phyloP scores from a whole-genome alignment of 1,284 basidiomycete genomes.

The Ceratorhiza oryzae-sativae region DNA sequence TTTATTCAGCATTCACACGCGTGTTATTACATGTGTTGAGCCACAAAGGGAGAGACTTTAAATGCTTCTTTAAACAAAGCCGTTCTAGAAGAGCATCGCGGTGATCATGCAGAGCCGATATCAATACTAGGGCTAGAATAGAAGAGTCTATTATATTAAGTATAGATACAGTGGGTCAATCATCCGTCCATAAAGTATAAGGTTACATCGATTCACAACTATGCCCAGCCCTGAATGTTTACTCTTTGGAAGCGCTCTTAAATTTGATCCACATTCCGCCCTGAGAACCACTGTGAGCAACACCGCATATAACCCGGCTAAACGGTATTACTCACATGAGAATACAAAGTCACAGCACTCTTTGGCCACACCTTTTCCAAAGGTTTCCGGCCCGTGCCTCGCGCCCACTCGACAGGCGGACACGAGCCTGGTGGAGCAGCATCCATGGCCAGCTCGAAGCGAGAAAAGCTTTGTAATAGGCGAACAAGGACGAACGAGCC shows the following conservation, averaged over 20 bases:
- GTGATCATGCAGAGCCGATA: no score
- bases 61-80: no score
- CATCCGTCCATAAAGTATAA: constrained; percentile 9
- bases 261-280: constrained; percentile 40
- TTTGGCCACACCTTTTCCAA: constrained; percentile 42
- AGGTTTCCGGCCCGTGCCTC: constrained; percentile 36
- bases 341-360: constrained; percentile 41
- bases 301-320: neutral
- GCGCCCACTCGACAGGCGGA: constrained; percentile 42
- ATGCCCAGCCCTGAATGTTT: neutral
- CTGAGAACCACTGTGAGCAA: neutral
- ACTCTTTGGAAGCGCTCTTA: constrained; percentile 13
- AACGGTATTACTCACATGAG: constrained; percentile 37
- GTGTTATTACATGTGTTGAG: no score
- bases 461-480: constrained; percentile 39
- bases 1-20: no score
- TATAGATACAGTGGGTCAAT: constrained; percentile 2
- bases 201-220: neutral
- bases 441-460: constrained; percentile 41
- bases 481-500: constrained; percentile 41
- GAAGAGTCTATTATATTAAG: neutral
- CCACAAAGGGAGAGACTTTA: no score
- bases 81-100: no score
- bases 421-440: constrained; percentile 40
- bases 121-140: no score